These are phyloP conservation scores for Camellia oleifera DNA, from an alignment of 179 eudicot species.

Conservation along the genomic window DNA sequence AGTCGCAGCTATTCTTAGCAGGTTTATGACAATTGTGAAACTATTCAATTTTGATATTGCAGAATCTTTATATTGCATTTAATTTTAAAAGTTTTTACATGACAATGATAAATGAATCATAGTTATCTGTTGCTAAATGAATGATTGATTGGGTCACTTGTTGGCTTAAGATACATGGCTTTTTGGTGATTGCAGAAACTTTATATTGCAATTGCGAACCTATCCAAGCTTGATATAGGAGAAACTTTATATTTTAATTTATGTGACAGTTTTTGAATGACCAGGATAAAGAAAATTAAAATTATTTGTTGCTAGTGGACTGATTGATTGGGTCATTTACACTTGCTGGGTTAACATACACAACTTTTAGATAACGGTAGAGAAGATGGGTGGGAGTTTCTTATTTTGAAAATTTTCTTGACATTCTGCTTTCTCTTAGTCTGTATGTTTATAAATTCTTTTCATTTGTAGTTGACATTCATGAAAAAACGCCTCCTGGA, in stretches of 20 bases:
- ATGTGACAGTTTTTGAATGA: neutral
- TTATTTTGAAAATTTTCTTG: neutral
- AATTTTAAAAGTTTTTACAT: neutral
- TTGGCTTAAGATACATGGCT: neutral
- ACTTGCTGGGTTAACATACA: too few species aligned
- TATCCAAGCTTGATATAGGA: too few species aligned
- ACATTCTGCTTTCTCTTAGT: neutral
- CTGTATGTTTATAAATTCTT: neutral
- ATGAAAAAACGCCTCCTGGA: constrained; percentile 36
- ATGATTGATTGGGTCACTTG: neutral
- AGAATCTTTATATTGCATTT: neutral
- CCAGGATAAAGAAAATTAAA: neutral
- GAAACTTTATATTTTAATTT: neutral
- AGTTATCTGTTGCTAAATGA: neutral
- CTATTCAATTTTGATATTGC: neutral
- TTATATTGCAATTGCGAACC: too few species aligned
- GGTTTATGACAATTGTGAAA: neutral
- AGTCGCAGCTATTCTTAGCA: neutral
- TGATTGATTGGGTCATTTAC: neutral
- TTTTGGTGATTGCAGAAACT: neutral
- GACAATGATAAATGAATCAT: neutral
- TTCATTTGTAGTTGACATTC: constrained; percentile 37
- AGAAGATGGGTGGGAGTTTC: neutral
- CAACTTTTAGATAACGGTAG: neutral
- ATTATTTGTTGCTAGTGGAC: neutral